These are phyloP conservation scores for Puccinia novopanici DNA, from an alignment of 1,284 basidiomycete species.

Conservation along the genomic window DNA sequence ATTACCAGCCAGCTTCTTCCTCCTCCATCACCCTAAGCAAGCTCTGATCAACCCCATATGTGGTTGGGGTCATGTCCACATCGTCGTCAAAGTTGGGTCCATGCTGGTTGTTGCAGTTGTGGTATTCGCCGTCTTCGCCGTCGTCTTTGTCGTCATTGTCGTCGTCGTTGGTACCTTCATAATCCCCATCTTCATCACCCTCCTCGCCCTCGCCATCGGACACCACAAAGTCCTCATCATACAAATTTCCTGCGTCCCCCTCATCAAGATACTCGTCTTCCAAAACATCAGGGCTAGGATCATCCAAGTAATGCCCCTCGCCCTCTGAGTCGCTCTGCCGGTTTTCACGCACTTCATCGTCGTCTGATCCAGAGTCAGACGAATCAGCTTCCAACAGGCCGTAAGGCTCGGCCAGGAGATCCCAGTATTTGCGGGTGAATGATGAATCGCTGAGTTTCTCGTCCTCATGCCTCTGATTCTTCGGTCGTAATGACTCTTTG, in stretches of 20 bases:
- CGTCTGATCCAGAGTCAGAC: neutral
- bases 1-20: neutral
- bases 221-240: constrained; percentile 8
- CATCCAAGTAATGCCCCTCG: neutral
- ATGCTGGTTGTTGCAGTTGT: neutral
- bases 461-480: neutral
- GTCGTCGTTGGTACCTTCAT: neutral
- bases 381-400: neutral
- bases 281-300: neutral
- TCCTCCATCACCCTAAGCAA: neutral
- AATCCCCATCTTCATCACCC: neutral
- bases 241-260: neutral
- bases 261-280: neutral
- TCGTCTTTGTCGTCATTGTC: neutral
- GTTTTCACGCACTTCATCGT: neutral
- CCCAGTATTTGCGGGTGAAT: constrained; percentile 32
- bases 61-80: neutral
- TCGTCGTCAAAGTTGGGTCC: neutral
- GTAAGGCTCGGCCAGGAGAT: constrained; percentile 15
- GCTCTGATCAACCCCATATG: no score
- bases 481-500: neutral
- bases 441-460: constrained; percentile 17
- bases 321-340: neutral
- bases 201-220: neutral
- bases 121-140: neutral